Percentiles rank a stretch among this genome's conserved stretches.
Evolutionary conservation across 2,329 filamentous ascomycete genomes (phyloP).

Genomic region (Escovopsis sp.): DNA sequence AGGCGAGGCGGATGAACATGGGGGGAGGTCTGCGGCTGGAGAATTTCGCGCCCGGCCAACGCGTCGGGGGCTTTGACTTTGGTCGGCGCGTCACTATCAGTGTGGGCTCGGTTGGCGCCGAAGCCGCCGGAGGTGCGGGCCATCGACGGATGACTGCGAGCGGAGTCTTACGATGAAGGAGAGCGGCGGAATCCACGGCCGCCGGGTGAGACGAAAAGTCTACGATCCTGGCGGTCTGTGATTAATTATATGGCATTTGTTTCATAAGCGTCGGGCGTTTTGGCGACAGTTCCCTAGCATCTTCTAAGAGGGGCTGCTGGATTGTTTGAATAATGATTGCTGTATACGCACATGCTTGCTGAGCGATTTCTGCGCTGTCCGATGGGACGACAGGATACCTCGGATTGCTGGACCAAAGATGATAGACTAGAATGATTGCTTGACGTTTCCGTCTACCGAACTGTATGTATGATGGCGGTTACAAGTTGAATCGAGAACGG

Average conservation of each 20-base stretch:
- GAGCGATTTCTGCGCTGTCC: neutral
- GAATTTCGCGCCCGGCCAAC: conserved; percentile 12
- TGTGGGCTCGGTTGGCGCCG: conserved; percentile 9
- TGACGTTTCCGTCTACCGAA: too few species aligned
- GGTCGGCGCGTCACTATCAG: conserved; percentile 25
- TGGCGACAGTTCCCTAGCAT: neutral
- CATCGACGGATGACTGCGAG: conserved; percentile 18
- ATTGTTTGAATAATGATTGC: conserved; percentile 6
- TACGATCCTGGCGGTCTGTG: neutral
- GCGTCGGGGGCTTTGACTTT: conserved; percentile 10
- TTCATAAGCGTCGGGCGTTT: conserved; percentile 3
- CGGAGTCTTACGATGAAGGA: conserved; percentile 17
- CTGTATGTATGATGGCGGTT: too few species aligned
- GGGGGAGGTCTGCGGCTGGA: conserved; percentile 25
- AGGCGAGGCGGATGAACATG: conserved; percentile 44
- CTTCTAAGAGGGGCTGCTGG: neutral
- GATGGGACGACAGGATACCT: neutral
- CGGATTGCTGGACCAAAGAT: neutral
- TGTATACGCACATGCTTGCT: conserved; percentile 2
- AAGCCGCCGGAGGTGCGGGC: conserved; percentile 5
- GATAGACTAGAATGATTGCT: too few species aligned
- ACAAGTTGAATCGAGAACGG: too few species aligned
- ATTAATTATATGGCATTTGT: neutral
- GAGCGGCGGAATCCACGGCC: conserved; percentile 2
- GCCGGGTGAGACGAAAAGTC: neutral